A percentile compares a stretch with the other conserved stretches of the same genome.
Evolutionary conservation across 208 protist species (phyloP).

Genomic region (Leishmania tropica): DNA sequence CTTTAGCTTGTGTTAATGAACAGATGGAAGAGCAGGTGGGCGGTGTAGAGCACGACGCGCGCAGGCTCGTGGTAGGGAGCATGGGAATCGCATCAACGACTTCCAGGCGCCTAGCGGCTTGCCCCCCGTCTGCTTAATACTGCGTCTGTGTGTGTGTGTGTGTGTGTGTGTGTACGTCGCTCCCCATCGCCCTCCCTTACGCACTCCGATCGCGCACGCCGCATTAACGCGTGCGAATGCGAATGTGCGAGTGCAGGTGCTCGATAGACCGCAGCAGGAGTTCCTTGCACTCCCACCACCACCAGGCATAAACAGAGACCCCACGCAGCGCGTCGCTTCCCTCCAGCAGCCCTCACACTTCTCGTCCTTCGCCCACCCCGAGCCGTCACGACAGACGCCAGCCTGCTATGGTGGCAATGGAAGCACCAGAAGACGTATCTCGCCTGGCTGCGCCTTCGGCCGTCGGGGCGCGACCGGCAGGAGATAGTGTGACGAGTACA

Average conservation of each 20-base stretch:
- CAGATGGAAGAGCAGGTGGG: not conserved
- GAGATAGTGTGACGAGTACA: not conserved
- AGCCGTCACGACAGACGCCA: constrained; percentile 5
- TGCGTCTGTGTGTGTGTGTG: too few species aligned
- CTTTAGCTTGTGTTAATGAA: not conserved
- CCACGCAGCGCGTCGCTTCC: not conserved
- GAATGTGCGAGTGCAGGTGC: not conserved
- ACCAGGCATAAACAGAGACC: not conserved
- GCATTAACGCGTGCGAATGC: too few species aligned
- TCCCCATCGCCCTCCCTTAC: too few species aligned
- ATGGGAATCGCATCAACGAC: not conserved
- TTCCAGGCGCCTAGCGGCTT: not conserved
- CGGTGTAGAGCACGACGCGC: too few species aligned
- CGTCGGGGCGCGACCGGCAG: not conserved
- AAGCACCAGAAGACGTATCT: not conserved
- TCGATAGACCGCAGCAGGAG: not conserved
- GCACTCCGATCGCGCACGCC: too few species aligned
- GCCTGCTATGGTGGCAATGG: not conserved
- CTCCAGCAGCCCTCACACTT: not conserved
- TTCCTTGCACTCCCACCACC: not conserved
- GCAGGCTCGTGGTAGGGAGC: not conserved
- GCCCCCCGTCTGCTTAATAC: too few species aligned
- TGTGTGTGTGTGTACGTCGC: too few species aligned
- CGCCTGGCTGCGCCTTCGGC: not conserved
- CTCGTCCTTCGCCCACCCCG: not conserved